Evolutionary conservation across 2,329 filamentous ascomycete genomes (phyloP).

Genomic region (Orbilia oligospora): DNA sequence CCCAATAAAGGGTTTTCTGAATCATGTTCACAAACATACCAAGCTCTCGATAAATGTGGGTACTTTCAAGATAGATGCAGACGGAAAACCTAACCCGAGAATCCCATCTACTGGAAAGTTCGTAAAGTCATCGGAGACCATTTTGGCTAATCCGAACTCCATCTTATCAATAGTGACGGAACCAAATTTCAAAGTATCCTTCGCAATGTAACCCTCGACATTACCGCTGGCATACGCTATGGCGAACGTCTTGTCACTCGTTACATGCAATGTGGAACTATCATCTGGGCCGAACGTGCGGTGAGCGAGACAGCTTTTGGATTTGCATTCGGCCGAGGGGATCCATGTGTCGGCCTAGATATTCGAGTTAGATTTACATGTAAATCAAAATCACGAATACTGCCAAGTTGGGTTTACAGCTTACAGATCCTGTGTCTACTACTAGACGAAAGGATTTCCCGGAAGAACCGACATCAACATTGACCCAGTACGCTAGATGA

Average conservation of each 20-base stretch:
- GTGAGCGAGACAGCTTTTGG: constrained; percentile 78
- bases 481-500: constrained; percentile 60
- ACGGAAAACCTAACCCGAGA: constrained; percentile 79
- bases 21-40: constrained; percentile 68
- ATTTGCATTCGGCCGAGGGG: constrained; percentile 79
- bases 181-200: constrained; percentile 78
- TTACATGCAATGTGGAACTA: constrained; percentile 75
- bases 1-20: neutral
- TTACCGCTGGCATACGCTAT: constrained; percentile 84
- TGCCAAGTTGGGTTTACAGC: neutral
- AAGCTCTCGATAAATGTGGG: constrained; percentile 79
- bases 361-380: constrained; percentile 30
- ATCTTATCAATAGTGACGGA: constrained; percentile 74
- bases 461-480: constrained; percentile 73
- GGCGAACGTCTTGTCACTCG: constrained; percentile 72
- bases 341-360: constrained; percentile 80
- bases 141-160: constrained; percentile 80
- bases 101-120: constrained; percentile 91
- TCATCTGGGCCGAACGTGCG: constrained; percentile 77
- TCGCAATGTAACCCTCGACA: constrained; percentile 77
- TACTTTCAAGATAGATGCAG: constrained; percentile 69
- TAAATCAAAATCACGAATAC: neutral
- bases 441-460: constrained; percentile 74
- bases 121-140: constrained; percentile 80
- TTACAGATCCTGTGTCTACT: constrained; percentile 75